A percentile compares a stretch with the other conserved stretches of the same genome.
Conservation (phyloP, 176 grass and related monocot species). For the Zoysia japonica region DNA sequence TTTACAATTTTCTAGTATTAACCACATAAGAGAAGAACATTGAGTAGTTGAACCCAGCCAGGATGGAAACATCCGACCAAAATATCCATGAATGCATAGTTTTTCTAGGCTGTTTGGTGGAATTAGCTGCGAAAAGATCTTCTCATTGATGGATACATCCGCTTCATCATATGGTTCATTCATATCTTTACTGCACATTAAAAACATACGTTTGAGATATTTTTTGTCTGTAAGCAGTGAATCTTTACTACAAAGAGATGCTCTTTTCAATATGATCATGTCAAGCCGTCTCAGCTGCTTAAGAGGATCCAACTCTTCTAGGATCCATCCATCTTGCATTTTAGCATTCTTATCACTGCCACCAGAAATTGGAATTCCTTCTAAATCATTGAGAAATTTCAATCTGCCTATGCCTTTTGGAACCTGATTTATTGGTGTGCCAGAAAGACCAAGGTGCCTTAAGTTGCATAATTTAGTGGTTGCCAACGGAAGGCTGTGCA, state of each 20-base stretch:
- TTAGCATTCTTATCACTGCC: not conserved
- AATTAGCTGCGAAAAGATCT: not conserved
- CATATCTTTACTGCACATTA: not conserved
- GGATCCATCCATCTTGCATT: not conserved
- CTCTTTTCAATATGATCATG: not conserved
- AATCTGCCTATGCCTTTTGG: not conserved
- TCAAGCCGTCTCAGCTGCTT: not conserved
- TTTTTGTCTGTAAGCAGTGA: not conserved
- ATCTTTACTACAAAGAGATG: not conserved
- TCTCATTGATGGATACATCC: not conserved
- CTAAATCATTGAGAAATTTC: not conserved
- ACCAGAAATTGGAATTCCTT: not conserved
- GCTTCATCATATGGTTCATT: not conserved
- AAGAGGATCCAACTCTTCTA: not conserved
- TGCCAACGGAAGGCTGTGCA: not conserved
- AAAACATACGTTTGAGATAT: not conserved
- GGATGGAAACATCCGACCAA: not conserved
- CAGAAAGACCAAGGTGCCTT: not conserved
- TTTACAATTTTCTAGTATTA: not conserved
- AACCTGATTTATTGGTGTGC: not conserved
- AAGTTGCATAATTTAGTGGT: slow-evolving; percentile 3
- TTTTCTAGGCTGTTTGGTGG: not conserved
- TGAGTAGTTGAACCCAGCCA: not conserved
- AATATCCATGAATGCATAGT: not conserved
- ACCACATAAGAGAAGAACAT: not conserved